phyloP scores from a whole-genome alignment of 495 filamentous ascomycete species.

The Thermochaetoides thermophila region DNA sequence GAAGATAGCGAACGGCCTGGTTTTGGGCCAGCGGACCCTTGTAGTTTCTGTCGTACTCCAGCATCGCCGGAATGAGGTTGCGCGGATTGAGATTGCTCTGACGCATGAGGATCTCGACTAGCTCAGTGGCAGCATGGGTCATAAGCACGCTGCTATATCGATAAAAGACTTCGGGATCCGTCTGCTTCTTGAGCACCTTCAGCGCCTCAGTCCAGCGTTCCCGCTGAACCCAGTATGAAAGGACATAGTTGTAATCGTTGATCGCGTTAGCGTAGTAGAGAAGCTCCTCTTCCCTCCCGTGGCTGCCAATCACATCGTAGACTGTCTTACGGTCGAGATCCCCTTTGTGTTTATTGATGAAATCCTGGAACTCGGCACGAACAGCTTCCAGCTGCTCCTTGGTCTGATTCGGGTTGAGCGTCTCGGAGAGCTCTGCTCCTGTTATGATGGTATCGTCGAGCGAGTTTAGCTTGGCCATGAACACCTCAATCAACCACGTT shows the following conservation, averaged over 20 bases:
- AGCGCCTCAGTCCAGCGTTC: conserved; percentile 88
- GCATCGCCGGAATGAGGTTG: conserved; percentile 77
- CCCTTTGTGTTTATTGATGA: conserved; percentile 64
- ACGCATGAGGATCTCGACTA: conserved; percentile 88
- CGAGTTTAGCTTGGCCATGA: conserved; percentile 92
- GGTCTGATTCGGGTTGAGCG: conserved; percentile 51
- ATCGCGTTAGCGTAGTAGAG: conserved; percentile 76
- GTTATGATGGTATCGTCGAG: conserved; percentile 90
- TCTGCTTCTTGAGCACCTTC: conserved; percentile 79
- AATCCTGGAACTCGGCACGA: conserved; percentile 71
- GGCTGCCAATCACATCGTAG: conserved; percentile 91
- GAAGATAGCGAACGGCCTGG: conserved; percentile 87
- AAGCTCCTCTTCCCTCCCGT: conserved; percentile 84
- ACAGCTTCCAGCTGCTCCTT: conserved; percentile 54
- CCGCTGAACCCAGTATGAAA: conserved; percentile 93
- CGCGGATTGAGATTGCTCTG: conserved; percentile 78
- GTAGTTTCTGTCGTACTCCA: conserved; percentile 78
- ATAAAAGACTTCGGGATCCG: conserved; percentile 84
- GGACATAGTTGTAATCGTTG: conserved; percentile 85
- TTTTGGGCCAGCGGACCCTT: conserved; percentile 53
- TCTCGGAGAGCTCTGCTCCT: conserved; percentile 66
- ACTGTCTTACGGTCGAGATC: conserved; percentile 84
- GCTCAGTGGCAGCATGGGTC: conserved; percentile 65
- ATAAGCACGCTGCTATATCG: conserved; percentile 92
- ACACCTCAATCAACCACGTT: conserved; percentile 87